Base-by-base conservation (phyloP, 257 asterid species). In the Gentiana macrophylla region DNA sequence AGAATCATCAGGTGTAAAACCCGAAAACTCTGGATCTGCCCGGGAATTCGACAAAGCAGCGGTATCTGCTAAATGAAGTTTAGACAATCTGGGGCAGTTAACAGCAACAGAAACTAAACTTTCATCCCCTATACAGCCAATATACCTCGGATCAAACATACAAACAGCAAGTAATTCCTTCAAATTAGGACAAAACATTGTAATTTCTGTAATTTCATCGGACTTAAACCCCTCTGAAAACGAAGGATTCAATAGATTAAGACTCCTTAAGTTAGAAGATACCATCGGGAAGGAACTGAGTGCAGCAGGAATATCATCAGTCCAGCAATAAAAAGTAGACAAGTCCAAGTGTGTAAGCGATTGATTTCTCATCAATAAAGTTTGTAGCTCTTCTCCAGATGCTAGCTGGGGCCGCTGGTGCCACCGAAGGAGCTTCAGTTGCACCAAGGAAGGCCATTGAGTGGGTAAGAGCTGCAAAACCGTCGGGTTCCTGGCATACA, bases 281-380 rank as follows among this genome's bases (percentile, higher is more conserved):
- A 80, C 67, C 0, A 51, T 2, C 4, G 86, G 82, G 62, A 66
- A 57, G 2, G 83, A 57, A 35, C 72, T 70, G 5, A 87, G 70
- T 3, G 94, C 83, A 3, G 79, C 77, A 6, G 84, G 80, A 56
- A 85, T 69, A 70, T 91, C 95, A 48, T 91, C 98, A 4, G 94
- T 83, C 97, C 98, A 91, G 76, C 97, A 85, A 24, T 91, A 91
- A 36, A 87, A 91, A 4, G 67, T 35, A 2, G 94, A 83, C 3
- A 81, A 84, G 70, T 91, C 94, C 1, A 91, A 61, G 1, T 82
- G 70, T 3, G 8, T 34, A 4, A 90, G 54, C 4, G 67, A 15
- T 52, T 33, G 24, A 57, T 53, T 55, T 69, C 73, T 3, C 57
- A 67, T 36, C 6, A 91, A 56, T 62, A 91, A 45, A 35, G 72